phyloP scores from a whole-genome alignment of 495 filamentous ascomycete genomes.

The Penicillium daleae region DNA sequence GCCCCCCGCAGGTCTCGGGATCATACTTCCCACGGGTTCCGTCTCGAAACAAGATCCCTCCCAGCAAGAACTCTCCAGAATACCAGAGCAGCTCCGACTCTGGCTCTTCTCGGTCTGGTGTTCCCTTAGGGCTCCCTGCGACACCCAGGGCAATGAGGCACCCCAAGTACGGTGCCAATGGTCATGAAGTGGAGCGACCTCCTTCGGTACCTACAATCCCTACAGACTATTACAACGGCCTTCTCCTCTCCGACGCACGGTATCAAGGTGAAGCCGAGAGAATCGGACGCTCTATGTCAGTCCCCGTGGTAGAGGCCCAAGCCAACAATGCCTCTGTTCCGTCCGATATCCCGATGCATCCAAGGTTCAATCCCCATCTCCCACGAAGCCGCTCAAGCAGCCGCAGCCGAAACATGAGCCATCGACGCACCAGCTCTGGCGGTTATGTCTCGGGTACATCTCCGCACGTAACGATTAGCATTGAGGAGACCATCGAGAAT shows the following conservation, averaged over 20 bases:
- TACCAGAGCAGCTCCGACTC: slow-evolving; percentile 51
- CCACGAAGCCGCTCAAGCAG: slow-evolving; percentile 54
- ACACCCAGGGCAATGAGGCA: slow-evolving; percentile 86
- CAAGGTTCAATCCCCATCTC: slow-evolving; percentile 58
- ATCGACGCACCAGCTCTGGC: slow-evolving; percentile 39
- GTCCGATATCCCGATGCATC: slow-evolving; percentile 56
- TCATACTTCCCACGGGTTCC: slow-evolving; percentile 50
- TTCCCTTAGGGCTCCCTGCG: slow-evolving; percentile 71
- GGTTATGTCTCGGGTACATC: slow-evolving; percentile 38
- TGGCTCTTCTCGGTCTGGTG: slow-evolving; percentile 44
- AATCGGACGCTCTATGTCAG: slow-evolving; percentile 71
- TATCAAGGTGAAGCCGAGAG: slow-evolving; percentile 63
- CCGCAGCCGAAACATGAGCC: slow-evolving; percentile 41
- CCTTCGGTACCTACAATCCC: slow-evolving; percentile 72
- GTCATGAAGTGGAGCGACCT: slow-evolving; percentile 57
- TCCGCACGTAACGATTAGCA: slow-evolving; percentile 52
- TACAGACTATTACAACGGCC: slow-evolving; percentile 38
- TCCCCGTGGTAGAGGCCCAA: slow-evolving; percentile 65
- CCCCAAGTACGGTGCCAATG: slow-evolving; percentile 61
- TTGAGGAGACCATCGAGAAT: slow-evolving; percentile 65
- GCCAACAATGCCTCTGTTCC: slow-evolving; percentile 43
- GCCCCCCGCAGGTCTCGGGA: slow-evolving; percentile 35
- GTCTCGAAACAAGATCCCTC: slow-evolving; percentile 35
- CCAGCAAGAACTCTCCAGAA: slow-evolving; percentile 51
- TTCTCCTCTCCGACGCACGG: slow-evolving; percentile 62